These are phyloP conservation scores for Stagonosporopsis vannaccii DNA, from an alignment of 2,329 filamentous ascomycete genomes.

Conservation along the genomic window DNA sequence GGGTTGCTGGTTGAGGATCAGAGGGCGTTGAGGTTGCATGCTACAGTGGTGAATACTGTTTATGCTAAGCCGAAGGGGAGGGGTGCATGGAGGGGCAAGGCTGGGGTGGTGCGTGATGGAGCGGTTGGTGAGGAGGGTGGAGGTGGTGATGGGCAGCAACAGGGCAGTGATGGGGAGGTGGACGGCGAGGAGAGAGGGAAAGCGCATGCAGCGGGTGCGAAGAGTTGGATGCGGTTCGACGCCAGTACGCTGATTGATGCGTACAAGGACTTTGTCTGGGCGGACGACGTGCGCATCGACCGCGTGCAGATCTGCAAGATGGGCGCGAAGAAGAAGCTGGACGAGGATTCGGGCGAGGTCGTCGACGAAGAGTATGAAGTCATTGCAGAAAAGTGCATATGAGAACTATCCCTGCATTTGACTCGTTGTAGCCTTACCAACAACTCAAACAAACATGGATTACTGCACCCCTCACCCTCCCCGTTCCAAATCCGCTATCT, in stretches of 20 bases:
- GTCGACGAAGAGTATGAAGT: constrained; percentile 62
- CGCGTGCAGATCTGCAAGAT: constrained; percentile 82
- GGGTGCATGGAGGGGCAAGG: constrained; percentile 33
- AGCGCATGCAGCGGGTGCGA: constrained; percentile 21
- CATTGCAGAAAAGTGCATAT: constrained; percentile 48
- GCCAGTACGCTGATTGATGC: constrained; percentile 54
- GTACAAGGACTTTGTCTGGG: constrained; percentile 75
- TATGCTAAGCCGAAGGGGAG: constrained; percentile 65
- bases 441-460: too few species aligned
- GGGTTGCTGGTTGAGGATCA: constrained; percentile 66
- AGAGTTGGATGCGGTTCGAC: constrained; percentile 52
- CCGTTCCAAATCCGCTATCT: constrained; percentile 39
- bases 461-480: constrained; percentile 14
- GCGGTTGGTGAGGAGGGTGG: too few species aligned
- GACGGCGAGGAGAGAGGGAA: constrained; percentile 9
- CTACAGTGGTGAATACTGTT: constrained; percentile 85
- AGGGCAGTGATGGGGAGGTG: constrained; percentile 6
- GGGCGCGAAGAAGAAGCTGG: constrained; percentile 73
- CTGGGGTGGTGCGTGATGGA: not conserved
- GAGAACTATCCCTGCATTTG: not conserved
- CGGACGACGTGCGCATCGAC: constrained; percentile 70
- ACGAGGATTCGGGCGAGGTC: constrained; percentile 54
- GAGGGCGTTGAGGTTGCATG: constrained; percentile 77
- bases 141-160: not conserved
- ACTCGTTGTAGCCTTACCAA: too few species aligned